Conservation (phyloP, 371 early-diverging fungal species). For the Coemansia sp. region DNA sequence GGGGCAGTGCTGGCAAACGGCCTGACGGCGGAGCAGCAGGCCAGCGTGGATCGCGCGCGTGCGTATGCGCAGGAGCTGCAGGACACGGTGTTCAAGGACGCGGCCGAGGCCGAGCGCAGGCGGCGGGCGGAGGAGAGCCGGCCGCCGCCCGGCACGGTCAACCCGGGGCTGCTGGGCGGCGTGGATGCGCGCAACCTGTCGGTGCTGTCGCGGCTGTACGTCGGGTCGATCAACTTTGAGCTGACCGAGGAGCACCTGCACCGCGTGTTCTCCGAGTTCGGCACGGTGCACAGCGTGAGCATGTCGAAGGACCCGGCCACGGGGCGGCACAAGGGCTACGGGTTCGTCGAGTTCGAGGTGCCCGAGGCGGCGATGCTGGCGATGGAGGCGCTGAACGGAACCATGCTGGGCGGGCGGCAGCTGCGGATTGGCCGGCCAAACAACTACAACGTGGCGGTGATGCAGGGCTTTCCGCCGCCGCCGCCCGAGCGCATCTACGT, state of each 20-base stretch:
- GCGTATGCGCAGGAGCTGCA: constrained; percentile 55
- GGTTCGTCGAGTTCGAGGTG: constrained; percentile 82
- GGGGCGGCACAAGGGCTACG: constrained; percentile 80
- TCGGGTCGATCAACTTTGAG: constrained; percentile 80
- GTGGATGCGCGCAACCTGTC: constrained; percentile 57
- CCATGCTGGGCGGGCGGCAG: constrained; percentile 63
- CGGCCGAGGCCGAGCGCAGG: constrained; percentile 37
- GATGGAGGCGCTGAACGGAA: constrained; percentile 63
- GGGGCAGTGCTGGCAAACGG: no score
- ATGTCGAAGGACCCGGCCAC: constrained; percentile 72
- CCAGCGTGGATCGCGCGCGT: constrained; percentile 54
- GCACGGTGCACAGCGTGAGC: constrained; percentile 66
- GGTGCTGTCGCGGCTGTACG: constrained; percentile 73
- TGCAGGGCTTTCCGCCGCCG: constrained; percentile 55
- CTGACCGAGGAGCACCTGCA: constrained; percentile 70
- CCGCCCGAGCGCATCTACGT: constrained; percentile 65
- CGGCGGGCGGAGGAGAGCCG: constrained; percentile 22
- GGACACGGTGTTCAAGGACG: constrained; percentile 47
- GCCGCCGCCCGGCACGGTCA: constrained; percentile 31
- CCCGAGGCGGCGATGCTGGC: constrained; percentile 81
- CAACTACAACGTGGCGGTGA: constrained; percentile 56
- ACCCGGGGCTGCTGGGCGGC: constrained; percentile 51
- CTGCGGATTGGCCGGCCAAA: constrained; percentile 68
- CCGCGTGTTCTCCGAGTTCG: constrained; percentile 72
- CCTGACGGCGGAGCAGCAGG: constrained; percentile 50